Base-by-base conservation (phyloP, 2,329 filamentous ascomycete genomes). In the Microcyclospora tardicrescens region DNA sequence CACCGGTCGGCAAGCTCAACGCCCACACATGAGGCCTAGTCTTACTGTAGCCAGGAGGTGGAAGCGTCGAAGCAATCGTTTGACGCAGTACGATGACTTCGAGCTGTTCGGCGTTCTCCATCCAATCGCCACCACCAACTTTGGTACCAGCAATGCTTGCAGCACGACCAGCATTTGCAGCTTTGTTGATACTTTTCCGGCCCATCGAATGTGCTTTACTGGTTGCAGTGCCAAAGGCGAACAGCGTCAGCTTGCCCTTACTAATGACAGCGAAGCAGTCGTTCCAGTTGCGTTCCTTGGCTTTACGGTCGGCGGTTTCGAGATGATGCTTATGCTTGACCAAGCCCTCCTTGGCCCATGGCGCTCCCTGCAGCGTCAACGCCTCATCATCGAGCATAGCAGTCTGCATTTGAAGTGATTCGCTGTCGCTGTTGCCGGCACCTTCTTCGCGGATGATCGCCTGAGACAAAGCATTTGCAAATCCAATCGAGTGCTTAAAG, bases 51-150 rank as follows among this genome's bases (percentile, higher is more conserved):
- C 91, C 91, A 0, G 91, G 89, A 1, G 86, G 74, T 8, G 91
- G 91, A 11, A 98, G 73, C 0, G 82, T 78, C 40, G 85, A 94
- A 10, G 91, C 91, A 47, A 96, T 82, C 1, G 87, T 93, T 59
- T 96, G 87, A 14, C 87, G 77, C 6, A 98, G 75, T 33, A 82
- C 78, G 60, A 95, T 96, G 14, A 80, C 81, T 51, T 84, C 87
- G 9, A 95, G 69, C 47, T 79, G 84, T 47, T 93, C 86, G 5
- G 91, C 91, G 56, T 93, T 96, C 50, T 95, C 87, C 60, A 89
- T 89, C 91, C 91, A 98, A 60, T 98, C 96, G 16, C 91, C 91
- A 43, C 91, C 91, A 48, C 91, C 91, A 2, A 96, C 91, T 6
- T 82, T 72, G 19, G 79, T 75, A 10, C 75, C 77, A 9, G 67